phyloP scores from a whole-genome alignment of 148 eudicot species.

The Rhododendron kiyosumense region DNA sequence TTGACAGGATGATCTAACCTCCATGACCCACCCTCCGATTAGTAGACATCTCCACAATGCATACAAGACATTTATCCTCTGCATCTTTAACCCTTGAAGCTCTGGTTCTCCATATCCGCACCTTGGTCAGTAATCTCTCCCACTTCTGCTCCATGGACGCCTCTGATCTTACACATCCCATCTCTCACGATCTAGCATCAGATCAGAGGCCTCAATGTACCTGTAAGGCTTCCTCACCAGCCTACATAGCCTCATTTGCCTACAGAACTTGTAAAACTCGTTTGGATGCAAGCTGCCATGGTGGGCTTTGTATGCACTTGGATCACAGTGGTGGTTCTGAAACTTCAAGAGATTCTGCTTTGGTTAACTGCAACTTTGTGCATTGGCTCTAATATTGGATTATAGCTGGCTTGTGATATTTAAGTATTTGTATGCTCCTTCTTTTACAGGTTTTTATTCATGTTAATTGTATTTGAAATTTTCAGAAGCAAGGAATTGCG shows the following conservation, averaged over 20 bases:
- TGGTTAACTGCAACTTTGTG: neutral
- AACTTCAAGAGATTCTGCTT: neutral
- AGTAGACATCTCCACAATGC: neutral
- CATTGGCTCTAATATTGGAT: neutral
- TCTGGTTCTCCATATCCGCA: neutral
- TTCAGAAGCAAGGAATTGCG: neutral
- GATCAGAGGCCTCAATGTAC: neutral
- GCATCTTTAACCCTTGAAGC: neutral
- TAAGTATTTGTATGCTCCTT: neutral
- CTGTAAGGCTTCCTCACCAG: neutral
- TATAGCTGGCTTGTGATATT: neutral
- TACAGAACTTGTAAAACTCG: neutral
- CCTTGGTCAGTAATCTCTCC: neutral
- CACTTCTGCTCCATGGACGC: neutral
- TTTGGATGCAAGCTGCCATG: neutral
- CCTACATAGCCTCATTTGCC: neutral
- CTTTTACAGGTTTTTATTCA: constrained; percentile 8
- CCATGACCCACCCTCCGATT: neutral
- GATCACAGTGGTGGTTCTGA: neutral
- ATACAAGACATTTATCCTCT: neutral
- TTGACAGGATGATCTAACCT: neutral
- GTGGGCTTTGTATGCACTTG: neutral
- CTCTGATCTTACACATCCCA: neutral
- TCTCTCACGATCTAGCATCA: neutral
- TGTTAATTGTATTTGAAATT: neutral